A percentile compares a stretch with the other conserved stretches of the same genome.
Conservation (phyloP, 768 basidiomycete species). For the Boletus patriciae region DNA sequence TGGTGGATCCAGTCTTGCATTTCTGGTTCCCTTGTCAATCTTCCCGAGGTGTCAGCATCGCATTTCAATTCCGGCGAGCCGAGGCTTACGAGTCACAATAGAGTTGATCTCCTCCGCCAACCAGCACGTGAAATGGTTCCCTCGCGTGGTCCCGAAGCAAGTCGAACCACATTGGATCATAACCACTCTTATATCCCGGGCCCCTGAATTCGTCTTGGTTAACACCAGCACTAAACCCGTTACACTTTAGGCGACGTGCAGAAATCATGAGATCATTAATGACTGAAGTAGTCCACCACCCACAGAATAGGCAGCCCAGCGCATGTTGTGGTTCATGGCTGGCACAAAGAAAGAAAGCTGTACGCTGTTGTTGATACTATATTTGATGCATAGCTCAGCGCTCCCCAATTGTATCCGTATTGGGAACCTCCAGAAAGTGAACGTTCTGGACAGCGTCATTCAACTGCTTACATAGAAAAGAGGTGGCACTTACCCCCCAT, state of each 20-base stretch:
- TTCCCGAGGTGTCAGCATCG: constrained; percentile 26
- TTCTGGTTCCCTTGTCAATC: constrained; percentile 84
- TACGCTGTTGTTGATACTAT: constrained; percentile 80
- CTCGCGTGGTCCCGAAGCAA: constrained; percentile 79
- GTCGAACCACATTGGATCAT: constrained; percentile 93
- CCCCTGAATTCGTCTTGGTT: constrained; percentile 85
- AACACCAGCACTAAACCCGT: constrained; percentile 86
- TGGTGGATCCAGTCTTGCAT: constrained; percentile 80
- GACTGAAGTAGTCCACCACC: constrained; percentile 24
- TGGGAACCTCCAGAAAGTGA: constrained; percentile 93
- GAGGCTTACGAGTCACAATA: constrained; percentile 73
- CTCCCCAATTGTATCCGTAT: constrained; percentile 74
- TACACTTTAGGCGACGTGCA: constrained; percentile 52
- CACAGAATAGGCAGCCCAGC: constrained; percentile 88
- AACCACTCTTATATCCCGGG: constrained; percentile 76
- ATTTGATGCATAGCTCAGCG: constrained; percentile 74
- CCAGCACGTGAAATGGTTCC: constrained; percentile 83
- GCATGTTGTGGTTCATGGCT: constrained; percentile 76
- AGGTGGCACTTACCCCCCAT: constrained; percentile 46
- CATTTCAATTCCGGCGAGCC: neutral
- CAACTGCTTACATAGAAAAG: neutral
- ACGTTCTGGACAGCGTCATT: constrained; percentile 52
- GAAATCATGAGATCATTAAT: neutral
- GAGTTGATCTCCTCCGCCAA: constrained; percentile 93
- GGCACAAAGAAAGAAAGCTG: constrained; percentile 83